Conservation (phyloP, 2,329 filamentous ascomycete species). For the Apiospora aurea region DNA sequence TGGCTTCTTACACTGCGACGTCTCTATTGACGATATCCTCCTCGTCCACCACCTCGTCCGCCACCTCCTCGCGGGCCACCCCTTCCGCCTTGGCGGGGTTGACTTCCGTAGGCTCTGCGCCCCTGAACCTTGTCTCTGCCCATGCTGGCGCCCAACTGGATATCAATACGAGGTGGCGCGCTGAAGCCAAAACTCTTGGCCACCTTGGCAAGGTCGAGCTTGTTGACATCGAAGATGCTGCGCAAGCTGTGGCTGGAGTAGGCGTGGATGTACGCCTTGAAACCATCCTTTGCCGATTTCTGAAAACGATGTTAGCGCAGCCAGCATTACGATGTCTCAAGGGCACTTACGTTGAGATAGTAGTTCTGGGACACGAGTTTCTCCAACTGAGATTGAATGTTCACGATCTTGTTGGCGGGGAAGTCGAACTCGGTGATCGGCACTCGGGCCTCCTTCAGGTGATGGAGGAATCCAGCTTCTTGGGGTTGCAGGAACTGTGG, state of each 20-base stretch:
- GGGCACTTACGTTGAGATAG: conserved; percentile 82
- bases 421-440: conserved; percentile 97
- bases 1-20: not conserved
- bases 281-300: conserved; percentile 69
- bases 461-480: conserved; percentile 90
- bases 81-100: conserved; percentile 65
- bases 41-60: not conserved
- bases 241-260: conserved; percentile 88
- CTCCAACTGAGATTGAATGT: conserved; percentile 90
- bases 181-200: conserved; percentile 85
- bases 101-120: conserved; percentile 77
- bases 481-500: conserved; percentile 80
- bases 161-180: conserved; percentile 79
- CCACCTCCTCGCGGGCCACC: not conserved
- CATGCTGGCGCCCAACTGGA: conserved; percentile 80
- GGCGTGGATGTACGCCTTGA: conserved; percentile 90
- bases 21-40: not conserved
- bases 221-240: conserved; percentile 84
- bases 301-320: not conserved
- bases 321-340: too few relatives aligned
- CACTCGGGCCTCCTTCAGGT: conserved; percentile 89
- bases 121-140: conserved; percentile 69
- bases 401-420: conserved; percentile 88
- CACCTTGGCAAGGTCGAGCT: conserved; percentile 82
- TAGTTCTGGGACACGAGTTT: conserved; percentile 95